phyloP scores from a whole-genome alignment of 139 green algal genomes.

The Chlorella sp. region DNA sequence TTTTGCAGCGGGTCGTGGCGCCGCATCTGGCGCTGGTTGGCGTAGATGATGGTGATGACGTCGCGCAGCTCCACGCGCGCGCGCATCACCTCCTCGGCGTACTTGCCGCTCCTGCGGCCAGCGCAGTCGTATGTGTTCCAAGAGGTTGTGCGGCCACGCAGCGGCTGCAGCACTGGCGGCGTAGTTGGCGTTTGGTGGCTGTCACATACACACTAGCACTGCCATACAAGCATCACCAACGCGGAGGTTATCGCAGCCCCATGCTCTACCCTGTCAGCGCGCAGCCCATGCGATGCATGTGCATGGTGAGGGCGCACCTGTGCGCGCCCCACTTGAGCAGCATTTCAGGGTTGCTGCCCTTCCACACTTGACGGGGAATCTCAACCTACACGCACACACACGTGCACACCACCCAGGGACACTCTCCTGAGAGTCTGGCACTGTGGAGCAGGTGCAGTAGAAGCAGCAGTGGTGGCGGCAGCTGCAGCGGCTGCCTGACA shows the following conservation, averaged over 20 bases:
- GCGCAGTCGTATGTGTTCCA: too few species aligned
- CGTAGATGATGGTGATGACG: constrained; percentile 53
- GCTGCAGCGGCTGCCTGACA: too few species aligned
- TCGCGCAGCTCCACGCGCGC: constrained; percentile 52
- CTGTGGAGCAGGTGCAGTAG: too few species aligned
- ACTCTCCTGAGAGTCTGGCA: too few species aligned
- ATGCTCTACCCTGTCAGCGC: too few species aligned
- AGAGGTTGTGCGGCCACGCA: too few species aligned
- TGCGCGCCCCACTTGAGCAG: constrained; percentile 47
- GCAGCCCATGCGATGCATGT: too few species aligned
- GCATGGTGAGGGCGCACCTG: too few species aligned
- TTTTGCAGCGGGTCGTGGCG: constrained; percentile 60
- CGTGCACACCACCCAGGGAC: too few species aligned
- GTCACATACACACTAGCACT: too few species aligned
- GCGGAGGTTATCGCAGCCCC: neutral
- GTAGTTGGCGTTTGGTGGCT: neutral
- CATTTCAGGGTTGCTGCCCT: constrained; percentile 33
- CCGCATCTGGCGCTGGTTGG: constrained; percentile 65
- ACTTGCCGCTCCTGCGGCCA: neutral
- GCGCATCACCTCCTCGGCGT: constrained; percentile 41
- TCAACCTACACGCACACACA: constrained; percentile 62
- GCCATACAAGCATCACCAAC: neutral
- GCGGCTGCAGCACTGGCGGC: neutral
- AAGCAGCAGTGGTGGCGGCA: too few species aligned
- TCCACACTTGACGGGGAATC: constrained; percentile 76